Conservation (phyloP, 495 filamentous ascomycete genomes). For the Talaromyces proteolyticus region DNA sequence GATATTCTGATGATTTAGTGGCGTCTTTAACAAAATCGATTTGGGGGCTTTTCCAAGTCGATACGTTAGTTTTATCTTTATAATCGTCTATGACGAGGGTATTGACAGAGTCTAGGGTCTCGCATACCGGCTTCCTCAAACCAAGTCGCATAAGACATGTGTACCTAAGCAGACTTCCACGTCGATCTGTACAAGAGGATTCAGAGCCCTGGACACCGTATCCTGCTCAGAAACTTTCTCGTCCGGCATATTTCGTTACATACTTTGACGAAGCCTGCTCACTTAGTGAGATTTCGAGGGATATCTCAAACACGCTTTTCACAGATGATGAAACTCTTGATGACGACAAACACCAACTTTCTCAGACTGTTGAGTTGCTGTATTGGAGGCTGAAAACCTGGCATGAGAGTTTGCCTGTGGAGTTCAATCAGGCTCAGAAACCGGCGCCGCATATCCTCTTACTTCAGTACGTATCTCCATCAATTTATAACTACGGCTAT, state of each 20-base stretch:
- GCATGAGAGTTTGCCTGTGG: constrained; percentile 25
- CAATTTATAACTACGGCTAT: neutral
- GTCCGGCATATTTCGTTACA: constrained; percentile 24
- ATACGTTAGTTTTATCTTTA: constrained; percentile 26
- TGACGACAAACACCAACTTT: constrained; percentile 8
- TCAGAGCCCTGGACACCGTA: constrained; percentile 29
- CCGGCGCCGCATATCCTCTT: constrained; percentile 34
- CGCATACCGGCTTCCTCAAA: constrained; percentile 35
- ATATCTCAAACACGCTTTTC: constrained; percentile 36
- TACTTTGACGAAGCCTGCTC: constrained; percentile 36
- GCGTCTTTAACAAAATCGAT: constrained; percentile 27
- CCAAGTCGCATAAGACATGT: constrained; percentile 31
- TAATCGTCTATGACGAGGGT: neutral
- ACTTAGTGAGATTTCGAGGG: constrained; percentile 33
- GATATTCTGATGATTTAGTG: neutral
- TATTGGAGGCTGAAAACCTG: constrained; percentile 27
- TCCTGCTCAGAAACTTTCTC: constrained; percentile 26
- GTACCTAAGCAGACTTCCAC: constrained; percentile 21
- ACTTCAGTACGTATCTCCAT: constrained; percentile 19
- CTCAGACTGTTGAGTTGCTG: constrained; percentile 22
- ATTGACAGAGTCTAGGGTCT: constrained; percentile 17
- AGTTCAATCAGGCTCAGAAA: constrained; percentile 16
- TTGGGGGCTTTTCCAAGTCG: constrained; percentile 41
- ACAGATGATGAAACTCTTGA: constrained; percentile 7
- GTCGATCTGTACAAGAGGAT: constrained; percentile 11